Percentiles rank a stretch among this genome's conserved stretches.
phyloP scores from a whole-genome alignment of 2,329 filamentous ascomycete genomes.

The Sarocladium strictum region DNA sequence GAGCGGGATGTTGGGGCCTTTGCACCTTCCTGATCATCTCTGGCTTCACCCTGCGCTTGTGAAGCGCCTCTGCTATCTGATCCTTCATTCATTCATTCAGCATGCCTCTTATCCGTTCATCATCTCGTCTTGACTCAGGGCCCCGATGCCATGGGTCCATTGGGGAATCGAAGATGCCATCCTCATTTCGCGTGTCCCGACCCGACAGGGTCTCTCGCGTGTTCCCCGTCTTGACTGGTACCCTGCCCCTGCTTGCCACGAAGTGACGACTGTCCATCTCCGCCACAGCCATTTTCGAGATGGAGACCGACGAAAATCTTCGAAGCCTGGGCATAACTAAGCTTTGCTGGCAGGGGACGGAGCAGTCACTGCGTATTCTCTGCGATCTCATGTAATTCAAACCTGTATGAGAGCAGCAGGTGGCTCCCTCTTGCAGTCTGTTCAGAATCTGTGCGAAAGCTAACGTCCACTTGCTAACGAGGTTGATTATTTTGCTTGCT shows the following conservation, averaged over 20 bases:
- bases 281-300: neutral
- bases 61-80: neutral
- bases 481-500: no score
- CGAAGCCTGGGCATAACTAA: no score
- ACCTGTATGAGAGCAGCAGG: no score
- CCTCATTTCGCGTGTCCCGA: slow-evolving; percentile 1
- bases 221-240: slow-evolving; percentile 1
- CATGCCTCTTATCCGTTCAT: no score
- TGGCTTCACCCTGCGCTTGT: neutral
- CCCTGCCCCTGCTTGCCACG: neutral
- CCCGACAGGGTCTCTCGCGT: neutral
- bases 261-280: neutral
- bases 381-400: no score
- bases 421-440: no score
- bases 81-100: no score
- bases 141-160: neutral
- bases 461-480: no score
- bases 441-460: no score
- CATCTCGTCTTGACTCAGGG: neutral
- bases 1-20: neutral
- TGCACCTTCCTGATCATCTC: slow-evolving; percentile 8
- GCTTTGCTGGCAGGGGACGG: no score
- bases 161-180: neutral
- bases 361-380: no score
- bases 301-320: neutral